These are phyloP conservation scores for Ogataea ramenticola DNA, from an alignment of 805 yeast genomes.

Conservation along the genomic window DNA sequence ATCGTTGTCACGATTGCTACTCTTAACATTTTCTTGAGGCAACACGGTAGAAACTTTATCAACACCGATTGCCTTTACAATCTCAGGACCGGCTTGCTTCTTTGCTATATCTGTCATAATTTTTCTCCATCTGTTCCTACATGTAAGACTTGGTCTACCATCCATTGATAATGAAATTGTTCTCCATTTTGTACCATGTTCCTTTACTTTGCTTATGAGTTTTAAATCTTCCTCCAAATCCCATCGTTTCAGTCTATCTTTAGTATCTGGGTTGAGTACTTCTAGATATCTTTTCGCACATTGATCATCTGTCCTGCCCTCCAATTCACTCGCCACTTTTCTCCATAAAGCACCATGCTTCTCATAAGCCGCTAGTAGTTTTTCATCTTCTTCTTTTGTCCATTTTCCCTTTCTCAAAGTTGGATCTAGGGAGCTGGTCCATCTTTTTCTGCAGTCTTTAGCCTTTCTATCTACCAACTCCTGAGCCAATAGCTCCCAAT, in stretches of 20 bases:
- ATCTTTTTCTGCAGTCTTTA: constrained; percentile 80
- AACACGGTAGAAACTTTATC: constrained; percentile 5
- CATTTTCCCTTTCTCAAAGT: constrained; percentile 76
- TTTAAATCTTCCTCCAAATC: constrained; percentile 63
- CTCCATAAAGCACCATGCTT: constrained; percentile 81
- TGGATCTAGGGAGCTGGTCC: constrained; percentile 85
- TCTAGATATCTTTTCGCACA: constrained; percentile 89
- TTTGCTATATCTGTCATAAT: constrained; percentile 69
- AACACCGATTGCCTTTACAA: constrained; percentile 53
- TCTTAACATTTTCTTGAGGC: constrained; percentile 3
- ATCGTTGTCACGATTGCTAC: background rate
- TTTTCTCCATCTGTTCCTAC: constrained; percentile 90
- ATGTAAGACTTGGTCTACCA: constrained; percentile 81
- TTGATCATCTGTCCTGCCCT: constrained; percentile 90
- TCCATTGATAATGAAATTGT: constrained; percentile 63
- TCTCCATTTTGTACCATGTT: constrained; percentile 85
- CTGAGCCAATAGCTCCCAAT: constrained; percentile 57
- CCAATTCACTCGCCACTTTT: constrained; percentile 65
- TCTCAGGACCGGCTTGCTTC: constrained; percentile 49
- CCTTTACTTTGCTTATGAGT: constrained; percentile 59
- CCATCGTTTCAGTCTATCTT: constrained; percentile 78
- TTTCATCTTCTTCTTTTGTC: constrained; percentile 74
- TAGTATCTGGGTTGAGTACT: constrained; percentile 75
- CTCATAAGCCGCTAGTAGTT: constrained; percentile 54
- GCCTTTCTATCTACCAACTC: constrained; percentile 49